Evolutionary conservation across 2,329 filamentous ascomycete genomes (phyloP).

Genomic region (Thielaviopsis musarum): DNA sequence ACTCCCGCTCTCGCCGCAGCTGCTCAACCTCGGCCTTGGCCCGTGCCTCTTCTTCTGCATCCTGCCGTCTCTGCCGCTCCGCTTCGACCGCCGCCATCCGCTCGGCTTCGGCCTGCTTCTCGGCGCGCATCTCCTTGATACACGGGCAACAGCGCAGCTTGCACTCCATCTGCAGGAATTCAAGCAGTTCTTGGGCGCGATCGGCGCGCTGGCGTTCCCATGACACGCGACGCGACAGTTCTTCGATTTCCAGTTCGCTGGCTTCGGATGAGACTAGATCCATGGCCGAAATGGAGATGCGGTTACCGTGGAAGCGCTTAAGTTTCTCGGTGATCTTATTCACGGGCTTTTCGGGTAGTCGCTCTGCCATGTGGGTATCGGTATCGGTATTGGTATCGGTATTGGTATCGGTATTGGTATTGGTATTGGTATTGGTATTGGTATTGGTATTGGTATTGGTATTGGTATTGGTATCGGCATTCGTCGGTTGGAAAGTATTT

Average conservation of each 20-base stretch:
- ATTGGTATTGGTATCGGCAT: conserved; percentile 40
- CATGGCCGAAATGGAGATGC: conserved; percentile 29
- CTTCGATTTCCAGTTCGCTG: conserved; percentile 42
- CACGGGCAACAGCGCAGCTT: conserved; percentile 45
- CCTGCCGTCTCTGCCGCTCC: neutral
- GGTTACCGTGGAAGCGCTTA: conserved; percentile 12
- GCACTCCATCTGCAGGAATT: conserved; percentile 63
- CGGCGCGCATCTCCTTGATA: conserved; percentile 9
- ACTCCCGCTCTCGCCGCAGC: conserved; percentile 3
- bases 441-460: conserved; percentile 39
- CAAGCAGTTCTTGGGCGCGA: conserved; percentile 53
- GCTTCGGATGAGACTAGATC: conserved; percentile 38
- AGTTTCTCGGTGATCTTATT: conserved; percentile 16
- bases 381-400: neutral
- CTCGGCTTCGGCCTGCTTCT: neutral
- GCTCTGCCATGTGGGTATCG: neutral
- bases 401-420: neutral
- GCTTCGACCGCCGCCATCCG: neutral
- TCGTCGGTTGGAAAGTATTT: conserved; percentile 17
- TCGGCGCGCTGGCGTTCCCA: conserved; percentile 49
- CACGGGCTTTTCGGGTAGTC: conserved; percentile 14
- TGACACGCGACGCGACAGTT: conserved; percentile 33
- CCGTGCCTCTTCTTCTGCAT: conserved; percentile 1
- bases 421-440: conserved; percentile 22
- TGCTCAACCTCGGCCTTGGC: conserved; percentile 13